phyloP scores from a whole-genome alignment of 176 grass and related monocot genomes.

The Secale cereale region DNA sequence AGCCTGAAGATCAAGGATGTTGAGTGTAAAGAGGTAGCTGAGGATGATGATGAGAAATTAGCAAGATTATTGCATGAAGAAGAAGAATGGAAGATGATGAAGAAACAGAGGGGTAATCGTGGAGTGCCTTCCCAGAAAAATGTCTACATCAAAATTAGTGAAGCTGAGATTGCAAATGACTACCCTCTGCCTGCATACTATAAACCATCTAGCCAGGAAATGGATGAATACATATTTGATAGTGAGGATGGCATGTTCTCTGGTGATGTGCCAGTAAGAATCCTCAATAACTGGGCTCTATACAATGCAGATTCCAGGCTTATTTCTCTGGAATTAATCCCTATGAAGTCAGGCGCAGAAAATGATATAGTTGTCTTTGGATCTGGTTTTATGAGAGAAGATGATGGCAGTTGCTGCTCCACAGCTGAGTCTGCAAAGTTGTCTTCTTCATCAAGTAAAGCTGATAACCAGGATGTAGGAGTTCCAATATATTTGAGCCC shows the following conservation, averaged over 20 bases:
- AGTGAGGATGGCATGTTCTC: conserved; percentile 58
- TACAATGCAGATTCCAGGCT: conserved; percentile 97
- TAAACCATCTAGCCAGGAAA: conserved; percentile 80
- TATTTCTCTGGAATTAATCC: conserved; percentile 88
- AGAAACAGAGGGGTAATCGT: conserved; percentile 64
- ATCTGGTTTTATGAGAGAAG: conserved; percentile 94
- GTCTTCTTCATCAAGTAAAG: conserved; percentile 48
- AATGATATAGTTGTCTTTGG: conserved; percentile 93
- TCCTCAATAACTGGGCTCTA: conserved; percentile 91
- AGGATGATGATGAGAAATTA: conserved; percentile 85
- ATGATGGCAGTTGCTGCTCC: conserved; percentile 84
- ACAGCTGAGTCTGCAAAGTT: conserved; percentile 49
- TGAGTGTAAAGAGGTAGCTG: conserved; percentile 41
- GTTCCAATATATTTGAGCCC: conserved; percentile 90
- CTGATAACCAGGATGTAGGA: conserved; percentile 51
- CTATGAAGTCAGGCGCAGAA: conserved; percentile 89
- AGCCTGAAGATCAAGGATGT: conserved; percentile 76
- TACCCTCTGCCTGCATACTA: conserved; percentile 98
- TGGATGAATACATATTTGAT: conserved; percentile 98
- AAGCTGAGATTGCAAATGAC: conserved; percentile 94
- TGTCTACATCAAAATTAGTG: conserved; percentile 96
- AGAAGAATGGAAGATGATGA: conserved; percentile 98
- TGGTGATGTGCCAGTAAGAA: conserved; percentile 80
- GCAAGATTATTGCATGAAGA: conserved; percentile 89
- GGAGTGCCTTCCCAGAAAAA: conserved; percentile 68